These are phyloP conservation scores for Astrephomene gubernaculifera DNA, from an alignment of 139 green algal species.

Conservation along the genomic window DNA sequence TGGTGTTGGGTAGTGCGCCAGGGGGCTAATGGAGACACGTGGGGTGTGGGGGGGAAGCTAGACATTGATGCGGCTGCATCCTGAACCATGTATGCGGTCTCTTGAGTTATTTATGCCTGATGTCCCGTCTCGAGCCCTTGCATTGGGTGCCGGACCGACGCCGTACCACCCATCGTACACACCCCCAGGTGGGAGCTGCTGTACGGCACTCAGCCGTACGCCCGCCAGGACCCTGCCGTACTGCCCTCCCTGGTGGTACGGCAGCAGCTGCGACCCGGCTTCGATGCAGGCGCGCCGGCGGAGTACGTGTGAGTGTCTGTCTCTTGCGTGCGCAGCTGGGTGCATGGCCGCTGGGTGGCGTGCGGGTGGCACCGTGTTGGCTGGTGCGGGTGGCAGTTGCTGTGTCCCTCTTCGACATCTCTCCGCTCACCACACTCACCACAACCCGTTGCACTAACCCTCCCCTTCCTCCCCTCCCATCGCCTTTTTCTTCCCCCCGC, in stretches of 20 bases:
- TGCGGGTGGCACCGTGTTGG: not conserved
- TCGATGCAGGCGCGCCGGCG: not conserved
- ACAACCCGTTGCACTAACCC: not conserved
- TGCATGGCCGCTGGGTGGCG: not conserved
- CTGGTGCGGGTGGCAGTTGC: not conserved
- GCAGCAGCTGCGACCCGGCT: conserved; percentile 9
- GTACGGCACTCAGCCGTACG: not conserved
- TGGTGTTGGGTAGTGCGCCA: no score
- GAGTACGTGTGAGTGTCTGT: not conserved
- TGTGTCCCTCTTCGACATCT: not conserved
- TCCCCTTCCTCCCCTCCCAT: not conserved
- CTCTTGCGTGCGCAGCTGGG: not conserved
- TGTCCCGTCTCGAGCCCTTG: no score
- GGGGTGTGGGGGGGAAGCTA: no score
- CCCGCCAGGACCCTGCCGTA: not conserved
- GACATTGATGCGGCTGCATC: no score
- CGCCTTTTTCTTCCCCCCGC: not conserved
- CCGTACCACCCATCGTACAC: no score
- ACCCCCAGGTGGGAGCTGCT: conserved; percentile 29
- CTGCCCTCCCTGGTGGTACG: conserved; percentile 16
- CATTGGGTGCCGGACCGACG: not conserved
- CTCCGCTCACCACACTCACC: not conserved
- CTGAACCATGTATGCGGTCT: no score
- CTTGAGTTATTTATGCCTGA: no score
- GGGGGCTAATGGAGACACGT: no score